Base-by-base conservation (phyloP, 1,284 basidiomycete genomes). In the Fomitopsis palustris region DNA sequence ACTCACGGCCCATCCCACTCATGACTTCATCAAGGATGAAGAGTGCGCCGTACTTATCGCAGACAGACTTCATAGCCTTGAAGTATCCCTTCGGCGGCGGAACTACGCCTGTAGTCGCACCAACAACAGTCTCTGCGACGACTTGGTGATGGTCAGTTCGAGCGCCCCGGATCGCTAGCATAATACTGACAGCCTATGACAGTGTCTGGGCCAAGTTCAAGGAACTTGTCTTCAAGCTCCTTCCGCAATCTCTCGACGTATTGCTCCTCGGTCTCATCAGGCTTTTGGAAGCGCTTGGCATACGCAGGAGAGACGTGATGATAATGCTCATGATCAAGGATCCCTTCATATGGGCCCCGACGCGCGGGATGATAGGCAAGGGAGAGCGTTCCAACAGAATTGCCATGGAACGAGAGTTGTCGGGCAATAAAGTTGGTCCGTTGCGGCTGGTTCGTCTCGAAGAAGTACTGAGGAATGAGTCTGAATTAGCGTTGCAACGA, bases 251-350 rank as follows among this genome's bases (percentile, higher is more conserved):
- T 78, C 58, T 86, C 81, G 1, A 92, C 90, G 62, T 95, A 95
- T 63, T 87, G 78, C 57, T 85, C 88, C 67, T 92, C 90, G 2
- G 80, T 84, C 74, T 95, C 93, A 17, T 81, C 82, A 3, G 77
- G 70, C 10, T 72, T 78, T 69, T 89, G 81, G 74, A 92, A 92
- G 14, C 92, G 85, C 66, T 85, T 87, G 0, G 88, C 85, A 70
- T 92, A 94, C n/a, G 92, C 93, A 0, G 93, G 91, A 21, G 89
- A 90, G 58, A 93, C 91, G 63, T 92, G 88, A 69, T 92, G 86
- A 71, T 89, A 93, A 65, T 84, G 80, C 1, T 81, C 72, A 16
- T 77, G 70, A 67, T 90, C 81, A 23, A 93, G 74, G 54, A 92
- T 81, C 27, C 75, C 80, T 42, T 78, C 81, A 67, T 90, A 92